A percentile compares a stretch with the other conserved stretches of the same genome.
Evolutionary conservation across 2,329 filamentous ascomycete species (phyloP).

Genomic region (Incumbomyces lentus): DNA sequence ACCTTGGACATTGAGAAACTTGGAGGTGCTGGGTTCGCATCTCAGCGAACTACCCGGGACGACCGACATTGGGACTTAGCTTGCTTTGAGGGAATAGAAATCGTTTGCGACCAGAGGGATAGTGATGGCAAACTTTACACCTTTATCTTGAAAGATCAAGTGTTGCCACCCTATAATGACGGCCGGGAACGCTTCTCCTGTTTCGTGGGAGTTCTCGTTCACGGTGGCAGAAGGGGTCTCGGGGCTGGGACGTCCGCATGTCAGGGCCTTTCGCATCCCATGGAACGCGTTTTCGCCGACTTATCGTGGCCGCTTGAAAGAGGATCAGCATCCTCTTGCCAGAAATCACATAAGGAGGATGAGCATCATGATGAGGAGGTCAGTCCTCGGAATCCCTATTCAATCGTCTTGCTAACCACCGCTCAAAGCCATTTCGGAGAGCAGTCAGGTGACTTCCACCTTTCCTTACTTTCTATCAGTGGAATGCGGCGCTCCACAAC

Average conservation of each 20-base stretch:
- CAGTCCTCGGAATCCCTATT: not conserved
- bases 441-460: conserved; percentile 58
- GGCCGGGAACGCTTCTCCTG: conserved; percentile 60
- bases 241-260: conserved; percentile 11
- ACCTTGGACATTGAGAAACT: conserved; percentile 62
- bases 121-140: conserved; percentile 61
- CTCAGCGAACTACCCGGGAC: conserved; percentile 56
- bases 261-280: conserved; percentile 41
- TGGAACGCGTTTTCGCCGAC: conserved; percentile 61
- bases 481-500: not conserved
- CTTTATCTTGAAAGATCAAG: conserved; percentile 61
- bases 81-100: conserved; percentile 49
- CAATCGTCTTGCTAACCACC: conserved; percentile 14
- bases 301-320: conserved; percentile 55
- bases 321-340: conserved; percentile 51
- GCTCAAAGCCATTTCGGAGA: conserved; percentile 58
- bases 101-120: conserved; percentile 38
- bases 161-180: conserved; percentile 47
- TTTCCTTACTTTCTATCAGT: conserved; percentile 26
- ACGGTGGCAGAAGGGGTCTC: conserved; percentile 8
- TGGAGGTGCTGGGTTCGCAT: conserved; percentile 73
- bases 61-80: conserved; percentile 54
- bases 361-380: conserved; percentile 76
- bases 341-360: conserved; percentile 52
- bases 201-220: conserved; percentile 69